Conservation (phyloP, 1,284 basidiomycete species). For the Phylloboletellus chloephorus region DNA sequence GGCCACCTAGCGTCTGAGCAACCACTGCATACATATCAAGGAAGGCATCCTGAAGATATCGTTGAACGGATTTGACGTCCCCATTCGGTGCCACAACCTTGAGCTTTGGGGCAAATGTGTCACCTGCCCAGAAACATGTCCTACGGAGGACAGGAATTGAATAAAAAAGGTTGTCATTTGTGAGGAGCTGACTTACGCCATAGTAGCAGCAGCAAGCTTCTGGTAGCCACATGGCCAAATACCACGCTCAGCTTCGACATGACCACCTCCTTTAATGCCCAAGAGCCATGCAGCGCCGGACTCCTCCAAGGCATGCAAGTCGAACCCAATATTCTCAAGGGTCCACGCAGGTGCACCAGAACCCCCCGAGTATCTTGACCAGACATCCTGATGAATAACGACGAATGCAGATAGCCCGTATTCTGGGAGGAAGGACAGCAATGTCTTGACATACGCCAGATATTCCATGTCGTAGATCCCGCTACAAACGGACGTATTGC, state of each 20-base stretch:
- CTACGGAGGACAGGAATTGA: conserved; percentile 24
- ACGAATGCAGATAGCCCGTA: conserved; percentile 84
- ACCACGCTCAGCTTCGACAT: conserved; percentile 68
- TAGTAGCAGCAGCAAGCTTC: conserved; percentile 82
- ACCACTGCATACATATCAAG: conserved; percentile 74
- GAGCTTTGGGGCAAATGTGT: conserved; percentile 76
- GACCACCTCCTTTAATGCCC: conserved; percentile 72
- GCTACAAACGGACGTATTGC: conserved; percentile 34
- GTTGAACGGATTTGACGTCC: conserved; percentile 62
- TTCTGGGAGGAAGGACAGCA: conserved; percentile 74
- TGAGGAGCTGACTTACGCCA: conserved; percentile 57
- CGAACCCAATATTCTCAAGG: conserved; percentile 73
- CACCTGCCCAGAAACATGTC: conserved; percentile 88
- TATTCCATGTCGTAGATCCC: conserved; percentile 84
- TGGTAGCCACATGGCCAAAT: conserved; percentile 90
- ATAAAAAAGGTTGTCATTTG: conserved; percentile 22
- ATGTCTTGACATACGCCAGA: conserved; percentile 68
- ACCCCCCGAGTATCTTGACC: conserved; percentile 92
- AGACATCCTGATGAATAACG: conserved; percentile 86
- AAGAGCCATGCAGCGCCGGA: conserved; percentile 80
- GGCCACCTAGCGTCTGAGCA: conserved; percentile 61
- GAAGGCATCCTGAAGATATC: conserved; percentile 80
- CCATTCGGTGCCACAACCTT: conserved; percentile 47
- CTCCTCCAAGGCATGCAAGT: conserved; percentile 69
- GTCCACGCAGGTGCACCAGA: conserved; percentile 94